Evolutionary conservation across 305 asterid genomes (phyloP), one percentile per base, ranked within the genome.

Genomic region (Ajuga reptans): DNA sequence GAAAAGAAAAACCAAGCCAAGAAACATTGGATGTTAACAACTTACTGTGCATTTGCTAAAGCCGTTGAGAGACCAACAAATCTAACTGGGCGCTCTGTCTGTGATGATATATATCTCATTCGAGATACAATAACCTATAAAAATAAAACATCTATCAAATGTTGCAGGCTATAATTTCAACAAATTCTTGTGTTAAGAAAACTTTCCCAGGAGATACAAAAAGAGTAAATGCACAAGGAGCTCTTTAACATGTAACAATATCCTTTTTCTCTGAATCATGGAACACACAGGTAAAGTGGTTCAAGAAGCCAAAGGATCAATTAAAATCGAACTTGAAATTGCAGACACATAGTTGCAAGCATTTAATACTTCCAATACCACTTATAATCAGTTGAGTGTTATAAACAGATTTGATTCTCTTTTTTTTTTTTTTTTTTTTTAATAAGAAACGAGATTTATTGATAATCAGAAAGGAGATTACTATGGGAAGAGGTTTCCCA

Each of bases 61-160:
- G 99, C 99, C 47, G 99, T 93, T 63, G 99, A 93, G 68, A 93
- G 92, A 64, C 99, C 99, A 79, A 93, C 84, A 85, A 91, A 93
- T 68, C 97, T 92, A 73, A 93, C 83, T 5, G 86, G 77, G 17
- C 96, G 89, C 66, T 91, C 99, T 18, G 99, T 93, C 83, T 91
- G 96, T 74, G 99, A 93, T 77, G 99, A 93, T 80, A 93, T 93
- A 82, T 91, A 93, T 86, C 99, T 86, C 99, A 93, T 93, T 79
- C 99, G 85, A 51, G 99, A 93, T 73, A 93, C 97, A 82, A 93
- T 93, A 82, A 93, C 99, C 99, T 93, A 72, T 52, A 43, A 77
- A 69, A 39, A 60, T 37, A 72, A 69, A 69, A 14, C 56, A 55
- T 27, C 43, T 33, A 51, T 56, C 37, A 75, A 72, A 47, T 53